Evolutionary conservation across 208 protist genomes (phyloP), one percentile per base, ranked within the genome.

Genomic region (Histomonas meleagridis): DNA sequence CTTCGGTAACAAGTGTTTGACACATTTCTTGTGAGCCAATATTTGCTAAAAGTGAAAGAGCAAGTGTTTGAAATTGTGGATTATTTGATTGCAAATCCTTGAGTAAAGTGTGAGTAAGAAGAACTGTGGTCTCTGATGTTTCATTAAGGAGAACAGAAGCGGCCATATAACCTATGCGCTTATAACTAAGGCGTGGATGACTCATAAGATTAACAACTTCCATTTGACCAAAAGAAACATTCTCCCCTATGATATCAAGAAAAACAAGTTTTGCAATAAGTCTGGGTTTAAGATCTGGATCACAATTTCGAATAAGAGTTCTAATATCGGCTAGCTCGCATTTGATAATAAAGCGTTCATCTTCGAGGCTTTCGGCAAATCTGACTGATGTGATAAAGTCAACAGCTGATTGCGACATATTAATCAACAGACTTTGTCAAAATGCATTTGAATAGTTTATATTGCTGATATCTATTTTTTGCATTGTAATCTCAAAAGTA

Each of bases 81-180:
- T 91, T 91, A 32, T 9, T 40, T 49, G 49, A 65, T 12, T 0
- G 35, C 23, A 91, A 35, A 70, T 91, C 86, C 21, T 53, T 49
- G n/a, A 70, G 51, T 26, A 91, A 32, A 70, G 51, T 62, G 10
- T 49, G 40, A 26, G 60, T 91, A 35, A 70, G 21, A 16, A 91
- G 86, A 91, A 91, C 55, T 5, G 69, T 40, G 26, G 21, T 40
- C 46, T 91, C 86, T 21, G 48, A 57, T 28, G 62, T 62, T 91
- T 91, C 86, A 32, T 91, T 46, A 32, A 91, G 60, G 48, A 91
- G 14, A 12, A 48, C 51, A 40, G 86, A 26, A n/a, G 60, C 55
- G 35, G 55, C 86, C n/a, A 91, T 38, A 91, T 91, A 91, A 28
- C 86, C 86, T 40, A 91, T 91, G 62, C 86, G 53, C 23, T 91